Evolutionary conservation across 2,329 filamentous ascomycete genomes (phyloP).

Genomic region (Bipolaris gigantea): DNA sequence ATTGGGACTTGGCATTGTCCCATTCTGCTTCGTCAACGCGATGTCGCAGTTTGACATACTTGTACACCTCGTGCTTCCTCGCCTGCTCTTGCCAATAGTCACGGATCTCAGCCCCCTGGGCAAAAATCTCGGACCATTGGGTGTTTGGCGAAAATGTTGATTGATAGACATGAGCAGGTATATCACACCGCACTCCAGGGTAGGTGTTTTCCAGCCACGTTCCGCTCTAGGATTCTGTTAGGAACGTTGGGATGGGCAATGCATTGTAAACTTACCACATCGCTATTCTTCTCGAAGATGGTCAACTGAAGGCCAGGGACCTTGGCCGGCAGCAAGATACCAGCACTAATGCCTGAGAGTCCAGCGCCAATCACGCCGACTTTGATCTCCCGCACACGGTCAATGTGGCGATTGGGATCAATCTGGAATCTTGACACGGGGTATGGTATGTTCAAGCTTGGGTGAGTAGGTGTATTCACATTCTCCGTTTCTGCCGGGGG

Average conservation of each 20-base stretch:
- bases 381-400: conserved; percentile 39
- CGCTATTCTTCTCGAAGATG: conserved; percentile 54
- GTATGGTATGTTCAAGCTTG: conserved; percentile 25
- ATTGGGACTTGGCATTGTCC: conserved; percentile 53
- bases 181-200: conserved; percentile 39
- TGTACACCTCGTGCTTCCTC: conserved; percentile 46
- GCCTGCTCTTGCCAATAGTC: conserved; percentile 47
- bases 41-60: conserved; percentile 45
- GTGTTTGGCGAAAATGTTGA: conserved; percentile 51
- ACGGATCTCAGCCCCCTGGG: conserved; percentile 46
- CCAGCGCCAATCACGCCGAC: conserved; percentile 68
- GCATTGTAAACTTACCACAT: conserved; percentile 24
- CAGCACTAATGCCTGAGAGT: conserved; percentile 64
- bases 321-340: conserved; percentile 67
- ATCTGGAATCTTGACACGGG: conserved; percentile 32
- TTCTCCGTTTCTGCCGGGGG: conserved; percentile 20
- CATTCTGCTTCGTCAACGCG: conserved; percentile 45
- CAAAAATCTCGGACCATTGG: conserved; percentile 49
- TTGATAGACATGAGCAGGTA: conserved; percentile 46
- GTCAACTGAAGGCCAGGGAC: conserved; percentile 66
- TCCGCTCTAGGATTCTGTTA: conserved; percentile 23
- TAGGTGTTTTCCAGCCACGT: conserved; percentile 46
- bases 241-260: background rate
- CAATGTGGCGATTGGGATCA: conserved; percentile 32
- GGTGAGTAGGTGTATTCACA: conserved; percentile 8